Percentiles rank a stretch among this genome's conserved stretches.
phyloP scores from a whole-genome alignment of 257 asterid genomes.

The Solanum chiquidenum region DNA sequence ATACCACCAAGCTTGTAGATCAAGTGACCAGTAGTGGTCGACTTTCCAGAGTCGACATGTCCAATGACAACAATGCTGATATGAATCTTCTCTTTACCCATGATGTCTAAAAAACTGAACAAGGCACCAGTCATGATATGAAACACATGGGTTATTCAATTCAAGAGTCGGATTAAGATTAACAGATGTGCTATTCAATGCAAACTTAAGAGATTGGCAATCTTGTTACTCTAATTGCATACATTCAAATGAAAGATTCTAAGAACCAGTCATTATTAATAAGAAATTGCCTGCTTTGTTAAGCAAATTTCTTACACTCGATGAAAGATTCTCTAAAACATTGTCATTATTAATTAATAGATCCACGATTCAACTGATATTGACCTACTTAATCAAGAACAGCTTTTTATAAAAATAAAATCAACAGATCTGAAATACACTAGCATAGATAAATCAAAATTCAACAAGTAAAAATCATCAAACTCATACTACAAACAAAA shows the following conservation, averaged over 20 bases:
- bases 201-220: neutral
- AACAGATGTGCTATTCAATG: neutral
- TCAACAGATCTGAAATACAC: neutral
- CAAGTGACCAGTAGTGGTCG: constrained; percentile 66
- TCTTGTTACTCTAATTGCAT: neutral
- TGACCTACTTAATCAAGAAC: neutral
- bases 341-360: neutral
- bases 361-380: neutral
- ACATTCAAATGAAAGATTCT: neutral
- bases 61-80: constrained; percentile 63
- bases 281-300: neutral
- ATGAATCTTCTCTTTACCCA: constrained; percentile 61
- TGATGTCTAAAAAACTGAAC: neutral
- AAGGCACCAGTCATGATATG: neutral
- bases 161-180: neutral
- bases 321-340: neutral
- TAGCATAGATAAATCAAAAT: neutral
- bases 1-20: constrained; percentile 65
- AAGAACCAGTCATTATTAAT: neutral
- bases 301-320: neutral
- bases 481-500: neutral
- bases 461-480: neutral
- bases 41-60: constrained; percentile 64
- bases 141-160: neutral
- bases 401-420: neutral